Evolutionary conservation across 192 early-diverging fungal genomes (phyloP).

Genomic region (Backusella macrospora): DNA sequence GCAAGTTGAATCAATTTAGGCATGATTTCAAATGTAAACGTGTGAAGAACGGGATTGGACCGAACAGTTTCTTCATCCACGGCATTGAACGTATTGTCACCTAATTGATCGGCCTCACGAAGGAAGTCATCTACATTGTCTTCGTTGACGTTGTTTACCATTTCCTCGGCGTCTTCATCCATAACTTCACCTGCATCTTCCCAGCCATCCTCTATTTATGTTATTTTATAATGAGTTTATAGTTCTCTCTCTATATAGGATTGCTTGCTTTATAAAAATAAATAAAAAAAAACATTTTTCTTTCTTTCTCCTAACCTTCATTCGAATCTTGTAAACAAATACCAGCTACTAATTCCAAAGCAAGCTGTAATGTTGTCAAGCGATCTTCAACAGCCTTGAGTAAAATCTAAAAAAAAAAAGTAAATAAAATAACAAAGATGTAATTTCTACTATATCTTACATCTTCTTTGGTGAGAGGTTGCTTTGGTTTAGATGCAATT

Average conservation of each 20-base stretch:
- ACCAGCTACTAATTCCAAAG: constrained; percentile 83
- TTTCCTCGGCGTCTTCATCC: constrained; percentile 50
- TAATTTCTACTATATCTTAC: constrained; percentile 22
- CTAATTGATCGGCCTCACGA: constrained; percentile 30
- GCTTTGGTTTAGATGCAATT: constrained; percentile 42
- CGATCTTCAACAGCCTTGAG: constrained; percentile 54
- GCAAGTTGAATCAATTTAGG: constrained; percentile 52
- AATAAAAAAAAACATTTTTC: no score
- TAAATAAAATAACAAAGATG: not conserved
- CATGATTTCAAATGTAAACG: constrained; percentile 50
- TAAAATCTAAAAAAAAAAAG: constrained; percentile 26
- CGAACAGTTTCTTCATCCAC: constrained; percentile 31
- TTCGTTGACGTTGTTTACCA: constrained; percentile 45
- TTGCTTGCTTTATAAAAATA: not conserved
- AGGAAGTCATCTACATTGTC: constrained; percentile 37
- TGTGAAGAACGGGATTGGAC: constrained; percentile 49
- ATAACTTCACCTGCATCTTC: constrained; percentile 47
- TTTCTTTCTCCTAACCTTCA: constrained; percentile 31
- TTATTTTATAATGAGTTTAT: not conserved
- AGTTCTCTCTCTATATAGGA: not conserved
- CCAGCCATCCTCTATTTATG: constrained; percentile 43
- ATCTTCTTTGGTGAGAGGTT: constrained; percentile 35
- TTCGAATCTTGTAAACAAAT: constrained; percentile 70
- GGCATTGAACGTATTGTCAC: constrained; percentile 40
- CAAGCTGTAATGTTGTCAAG: constrained; percentile 66